Percentiles rank a stretch among this genome's conserved stretches.
Evolutionary conservation across 306 rosid species (phyloP).

Genomic region (Begonia fuchsioides): DNA sequence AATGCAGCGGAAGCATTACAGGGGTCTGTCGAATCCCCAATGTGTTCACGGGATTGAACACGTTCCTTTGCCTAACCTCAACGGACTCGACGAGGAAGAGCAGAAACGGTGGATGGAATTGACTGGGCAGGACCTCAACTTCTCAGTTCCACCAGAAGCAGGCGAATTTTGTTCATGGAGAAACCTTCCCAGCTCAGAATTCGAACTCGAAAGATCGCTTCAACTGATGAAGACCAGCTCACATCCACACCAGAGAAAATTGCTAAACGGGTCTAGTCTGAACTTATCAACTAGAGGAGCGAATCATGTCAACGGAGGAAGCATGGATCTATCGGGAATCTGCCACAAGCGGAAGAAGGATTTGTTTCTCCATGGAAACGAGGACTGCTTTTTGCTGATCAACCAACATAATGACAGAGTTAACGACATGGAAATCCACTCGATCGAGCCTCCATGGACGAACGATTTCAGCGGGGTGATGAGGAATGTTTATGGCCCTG

Average conservation of each 20-base stretch:
- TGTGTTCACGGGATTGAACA: slow-evolving; percentile 25
- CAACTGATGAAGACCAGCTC: slow-evolving; percentile 13
- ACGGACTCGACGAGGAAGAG: slow-evolving; percentile 22
- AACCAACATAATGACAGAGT: slow-evolving; percentile 16
- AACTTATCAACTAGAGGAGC: slow-evolving; percentile 15
- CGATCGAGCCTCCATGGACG: slow-evolving; percentile 20
- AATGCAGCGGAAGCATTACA: slow-evolving; percentile 31
- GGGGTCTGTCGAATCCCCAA: slow-evolving; percentile 30
- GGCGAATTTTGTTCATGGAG: slow-evolving; percentile 22
- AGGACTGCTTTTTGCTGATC: slow-evolving; percentile 16
- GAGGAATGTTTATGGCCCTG: slow-evolving; percentile 26
- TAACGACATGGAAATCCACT: slow-evolving; percentile 17
- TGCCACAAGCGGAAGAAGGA: slow-evolving; percentile 30
- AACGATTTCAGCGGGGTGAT: slow-evolving; percentile 29
- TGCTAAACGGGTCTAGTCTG: slow-evolving; percentile 22
- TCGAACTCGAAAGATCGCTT: slow-evolving; percentile 22
- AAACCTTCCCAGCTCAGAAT: slow-evolving; percentile 24
- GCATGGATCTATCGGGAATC: slow-evolving; percentile 21
- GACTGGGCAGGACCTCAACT: slow-evolving; percentile 24
- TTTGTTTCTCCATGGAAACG: slow-evolving; percentile 19
- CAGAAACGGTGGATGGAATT: slow-evolving; percentile 28
- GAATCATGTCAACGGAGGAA: slow-evolving; percentile 15
- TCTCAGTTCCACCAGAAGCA: slow-evolving; percentile 21
- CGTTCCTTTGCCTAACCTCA: slow-evolving; percentile 19
- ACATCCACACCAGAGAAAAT: slow-evolving; percentile 14